Conservation (phyloP, 2,329 filamentous ascomycete species). For the Ophiognomonia clavigignenti-juglandacearum region DNA sequence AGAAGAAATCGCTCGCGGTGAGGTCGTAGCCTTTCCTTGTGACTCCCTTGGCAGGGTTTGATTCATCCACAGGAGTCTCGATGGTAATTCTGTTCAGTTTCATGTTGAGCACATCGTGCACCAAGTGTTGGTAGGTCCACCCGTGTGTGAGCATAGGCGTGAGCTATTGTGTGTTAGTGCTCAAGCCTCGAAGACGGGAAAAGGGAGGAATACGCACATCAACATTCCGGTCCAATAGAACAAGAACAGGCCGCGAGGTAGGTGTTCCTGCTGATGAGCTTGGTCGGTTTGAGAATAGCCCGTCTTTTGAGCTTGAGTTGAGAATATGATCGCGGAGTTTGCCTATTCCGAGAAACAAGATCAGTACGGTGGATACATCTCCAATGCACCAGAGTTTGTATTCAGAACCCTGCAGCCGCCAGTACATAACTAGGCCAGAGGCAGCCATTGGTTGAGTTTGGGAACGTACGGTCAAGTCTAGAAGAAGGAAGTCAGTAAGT, state of each 20-base stretch:
- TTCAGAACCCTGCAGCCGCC: no score
- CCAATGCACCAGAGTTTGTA: no score
- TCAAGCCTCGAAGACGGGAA: no score
- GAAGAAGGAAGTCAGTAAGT: neutral
- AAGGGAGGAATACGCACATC: constrained; percentile 39
- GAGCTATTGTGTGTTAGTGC: constrained; percentile 33
- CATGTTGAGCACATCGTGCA: constrained; percentile 59
- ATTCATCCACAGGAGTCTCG: constrained; percentile 75
- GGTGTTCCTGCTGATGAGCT: constrained; percentile 55
- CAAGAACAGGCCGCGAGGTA: constrained; percentile 77
- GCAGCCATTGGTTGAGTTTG: neutral
- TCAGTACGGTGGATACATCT: no score
- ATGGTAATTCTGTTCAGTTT: constrained; percentile 90
- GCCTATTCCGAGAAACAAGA: neutral
- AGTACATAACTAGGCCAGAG: no score
- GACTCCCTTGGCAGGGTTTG: constrained; percentile 66
- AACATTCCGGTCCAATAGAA: constrained; percentile 92
- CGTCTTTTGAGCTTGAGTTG: constrained; percentile 80
- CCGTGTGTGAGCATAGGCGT: constrained; percentile 99
- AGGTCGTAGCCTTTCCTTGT: constrained; percentile 89
- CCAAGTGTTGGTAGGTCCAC: constrained; percentile 73
- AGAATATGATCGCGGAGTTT: constrained; percentile 95
- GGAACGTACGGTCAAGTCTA: constrained; percentile 59
- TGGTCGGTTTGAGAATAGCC: constrained; percentile 77
- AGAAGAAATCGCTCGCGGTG: constrained; percentile 90